Evolutionary conservation across 139 green algal species (phyloP), one percentile per base, ranked within the genome.

Genomic region (Closterium sp.): DNA sequence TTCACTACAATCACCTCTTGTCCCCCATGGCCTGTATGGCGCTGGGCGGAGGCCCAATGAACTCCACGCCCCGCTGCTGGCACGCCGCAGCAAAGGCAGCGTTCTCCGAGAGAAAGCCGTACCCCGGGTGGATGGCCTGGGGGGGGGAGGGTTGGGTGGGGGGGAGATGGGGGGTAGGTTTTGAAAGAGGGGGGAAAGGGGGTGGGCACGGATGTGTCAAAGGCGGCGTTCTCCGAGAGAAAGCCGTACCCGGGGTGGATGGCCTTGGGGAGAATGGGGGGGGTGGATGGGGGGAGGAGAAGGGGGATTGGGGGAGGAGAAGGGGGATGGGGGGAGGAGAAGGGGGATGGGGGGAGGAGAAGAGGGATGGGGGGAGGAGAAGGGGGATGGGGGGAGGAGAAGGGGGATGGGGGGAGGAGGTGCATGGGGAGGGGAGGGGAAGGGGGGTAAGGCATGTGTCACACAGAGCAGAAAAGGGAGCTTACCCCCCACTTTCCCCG

Each of bases 51-150:
- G 94, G 94, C 3, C 94, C 94, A 4, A 96, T 33, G 84, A 96
- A 96, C 30, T 87, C 84, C 55, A 96, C 94, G 66, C 88, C 92
- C 33, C 97, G 95, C 19, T 97, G 96, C 6, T 94, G 95, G 92
- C 97, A 98, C 34, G 96, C 94, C 28, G 95, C 88, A 2, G 96
- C 97, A 95, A 99, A 99, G 7, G 43, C 88, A 23, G 97, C 93
- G 90, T 98, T 98, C 94, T 96, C 92, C 28, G 85, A 93, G 25
- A 96, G 88, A 38, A 96, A 96, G 89, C 97, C 96, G 86, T 98
- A 98, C 8, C 97, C 97, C 1, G 98, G 98, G 93, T 99, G 98
- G 9, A 91, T 87, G 35, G 88, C 38, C 38, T 85, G 38, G 9
- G 12, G n/a, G 85, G 23, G 85, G n/a, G n/a, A 21, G 85, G 8